Evolutionary conservation across 805 yeast species (phyloP).

Genomic region (Ogataea polymorpha): DNA sequence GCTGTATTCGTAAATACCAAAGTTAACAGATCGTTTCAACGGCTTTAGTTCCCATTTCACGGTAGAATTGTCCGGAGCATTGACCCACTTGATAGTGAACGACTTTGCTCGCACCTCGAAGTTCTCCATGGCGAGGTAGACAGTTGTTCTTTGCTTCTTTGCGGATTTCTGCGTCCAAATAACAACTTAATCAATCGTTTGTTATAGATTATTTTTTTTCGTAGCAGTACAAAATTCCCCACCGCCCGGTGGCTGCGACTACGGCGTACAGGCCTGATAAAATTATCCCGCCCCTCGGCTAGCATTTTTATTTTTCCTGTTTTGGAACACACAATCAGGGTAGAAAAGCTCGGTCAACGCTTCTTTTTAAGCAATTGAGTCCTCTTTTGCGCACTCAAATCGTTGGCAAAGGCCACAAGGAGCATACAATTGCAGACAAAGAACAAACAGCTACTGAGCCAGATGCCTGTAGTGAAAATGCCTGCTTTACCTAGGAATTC

Average conservation of each 20-base stretch:
- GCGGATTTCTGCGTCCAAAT: background rate
- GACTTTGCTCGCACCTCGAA: conserved; percentile 88
- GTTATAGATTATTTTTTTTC: conserved; percentile 3
- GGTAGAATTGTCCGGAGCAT: conserved; percentile 61
- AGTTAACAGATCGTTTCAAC: conserved; percentile 53
- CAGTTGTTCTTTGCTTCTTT: background rate
- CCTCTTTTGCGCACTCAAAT: conserved; percentile 8
- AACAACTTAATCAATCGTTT: background rate
- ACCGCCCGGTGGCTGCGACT: conserved; percentile 1
- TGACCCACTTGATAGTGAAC: conserved; percentile 88
- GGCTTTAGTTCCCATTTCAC: conserved; percentile 85
- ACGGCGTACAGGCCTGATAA: background rate
- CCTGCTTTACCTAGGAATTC: conserved; percentile 70
- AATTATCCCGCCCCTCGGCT: conserved; percentile 1
- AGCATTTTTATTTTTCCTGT: conserved; percentile 5
- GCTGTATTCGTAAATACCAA: conserved; percentile 33
- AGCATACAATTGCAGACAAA: conserved; percentile 27
- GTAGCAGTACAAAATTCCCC: conserved; percentile 5
- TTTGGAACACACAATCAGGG: background rate
- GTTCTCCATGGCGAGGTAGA: conserved; percentile 61
- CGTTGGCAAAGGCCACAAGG: conserved; percentile 20
- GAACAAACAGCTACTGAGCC: conserved; percentile 25
- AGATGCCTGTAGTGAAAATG: conserved; percentile 25
- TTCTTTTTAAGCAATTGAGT: conserved; percentile 3
- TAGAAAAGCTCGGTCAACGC: background rate